phyloP scores from a whole-genome alignment of 306 rosid species.

The Cicer chorassanicum region DNA sequence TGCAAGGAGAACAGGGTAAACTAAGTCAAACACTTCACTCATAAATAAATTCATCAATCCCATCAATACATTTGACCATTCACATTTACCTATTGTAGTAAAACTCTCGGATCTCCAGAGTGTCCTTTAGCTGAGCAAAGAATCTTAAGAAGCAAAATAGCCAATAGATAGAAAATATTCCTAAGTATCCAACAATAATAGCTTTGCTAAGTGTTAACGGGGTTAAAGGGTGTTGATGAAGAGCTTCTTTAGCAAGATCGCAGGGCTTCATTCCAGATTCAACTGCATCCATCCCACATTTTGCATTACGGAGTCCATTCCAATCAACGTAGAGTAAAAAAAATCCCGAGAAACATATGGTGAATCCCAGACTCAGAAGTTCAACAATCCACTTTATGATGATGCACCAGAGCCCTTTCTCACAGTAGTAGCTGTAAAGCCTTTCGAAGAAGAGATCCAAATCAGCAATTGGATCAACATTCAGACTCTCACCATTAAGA shows the following conservation, averaged over 20 bases:
- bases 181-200: slow-evolving; percentile 84
- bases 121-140: slow-evolving; percentile 79
- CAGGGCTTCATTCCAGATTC: slow-evolving; percentile 90
- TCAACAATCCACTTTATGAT: slow-evolving; percentile 89
- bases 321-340: slow-evolving; percentile 87
- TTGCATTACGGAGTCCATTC: slow-evolving; percentile 92
- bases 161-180: slow-evolving; percentile 85
- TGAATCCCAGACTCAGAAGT: slow-evolving; percentile 84
- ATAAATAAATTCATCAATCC: neutral
- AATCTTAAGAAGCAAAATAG: slow-evolving; percentile 90
- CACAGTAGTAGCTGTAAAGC: slow-evolving; percentile 85
- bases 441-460: slow-evolving; percentile 95
- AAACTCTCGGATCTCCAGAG: slow-evolving; percentile 74
- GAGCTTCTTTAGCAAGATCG: slow-evolving; percentile 91
- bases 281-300: slow-evolving; percentile 95
- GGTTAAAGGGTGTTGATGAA: slow-evolving; percentile 77
- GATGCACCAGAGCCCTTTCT: slow-evolving; percentile 96
- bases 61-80: slow-evolving; percentile 23
- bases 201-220: slow-evolving; percentile 77
- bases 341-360: slow-evolving; percentile 86
- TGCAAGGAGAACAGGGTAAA: slow-evolving; percentile 54
- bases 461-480: slow-evolving; percentile 77
- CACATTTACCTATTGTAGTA: slow-evolving; percentile 69
- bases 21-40: neutral
- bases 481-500: slow-evolving; percentile 71